These are phyloP conservation scores for Umbelopsis isabellina DNA, from an alignment of 192 early-diverging fungal species.

Conservation along the genomic window DNA sequence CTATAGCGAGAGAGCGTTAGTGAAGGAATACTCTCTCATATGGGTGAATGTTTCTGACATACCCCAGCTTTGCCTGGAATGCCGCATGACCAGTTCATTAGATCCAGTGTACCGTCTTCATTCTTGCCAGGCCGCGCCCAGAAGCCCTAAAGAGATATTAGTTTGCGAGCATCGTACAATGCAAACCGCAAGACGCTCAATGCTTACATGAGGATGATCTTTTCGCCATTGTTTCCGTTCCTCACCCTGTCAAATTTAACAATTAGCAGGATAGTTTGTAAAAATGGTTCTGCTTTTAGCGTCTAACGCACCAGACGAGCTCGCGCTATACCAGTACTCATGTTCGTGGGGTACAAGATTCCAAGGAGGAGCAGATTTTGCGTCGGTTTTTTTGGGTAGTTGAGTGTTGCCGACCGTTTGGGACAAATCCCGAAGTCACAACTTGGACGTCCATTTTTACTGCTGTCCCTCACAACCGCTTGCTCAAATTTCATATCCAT, in stretches of 20 bases:
- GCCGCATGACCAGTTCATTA: slow-evolving; percentile 81
- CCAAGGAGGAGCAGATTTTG: no score
- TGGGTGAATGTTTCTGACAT: slow-evolving; percentile 15
- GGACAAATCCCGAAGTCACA: no score
- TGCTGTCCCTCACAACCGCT: no score
- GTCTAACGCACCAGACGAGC: slow-evolving; percentile 26
- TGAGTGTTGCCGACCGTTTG: no score
- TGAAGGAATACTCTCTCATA: not conserved
- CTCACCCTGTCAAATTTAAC: slow-evolving; percentile 46
- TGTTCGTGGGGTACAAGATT: not conserved
- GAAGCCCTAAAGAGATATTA: slow-evolving; percentile 68
- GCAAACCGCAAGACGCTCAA: not conserved
- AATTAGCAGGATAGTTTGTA: not conserved
- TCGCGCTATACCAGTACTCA: slow-evolving; percentile 42
- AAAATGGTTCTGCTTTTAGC: not conserved
- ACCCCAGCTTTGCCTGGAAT: slow-evolving; percentile 57
- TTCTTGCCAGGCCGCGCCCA: slow-evolving; percentile 90
- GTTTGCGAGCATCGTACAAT: not conserved
- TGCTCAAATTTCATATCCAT: no score
- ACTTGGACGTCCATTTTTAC: no score
- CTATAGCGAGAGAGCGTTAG: slow-evolving; percentile 22
- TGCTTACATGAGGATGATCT: slow-evolving; percentile 78
- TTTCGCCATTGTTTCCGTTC: slow-evolving; percentile 98
- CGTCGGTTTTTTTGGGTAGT: no score
- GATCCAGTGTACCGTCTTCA: slow-evolving; percentile 74